Evolutionary conservation across 148 eudicot genomes (phyloP).

Genomic region (Dysphania ambrosioides): DNA sequence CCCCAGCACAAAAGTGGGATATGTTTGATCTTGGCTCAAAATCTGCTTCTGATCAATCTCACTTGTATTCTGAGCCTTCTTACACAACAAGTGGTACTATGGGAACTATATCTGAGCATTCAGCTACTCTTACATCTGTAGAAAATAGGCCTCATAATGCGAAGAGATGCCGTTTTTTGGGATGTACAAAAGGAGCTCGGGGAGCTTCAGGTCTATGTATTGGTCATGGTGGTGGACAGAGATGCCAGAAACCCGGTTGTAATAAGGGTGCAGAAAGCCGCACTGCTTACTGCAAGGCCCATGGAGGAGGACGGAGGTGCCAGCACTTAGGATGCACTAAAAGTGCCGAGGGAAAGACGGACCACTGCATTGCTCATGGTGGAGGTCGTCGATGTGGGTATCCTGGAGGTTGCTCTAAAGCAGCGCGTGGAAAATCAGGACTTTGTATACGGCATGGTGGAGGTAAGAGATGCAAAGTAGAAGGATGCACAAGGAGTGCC

Average conservation of each 20-base stretch:
- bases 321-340: slow-evolving; percentile 84
- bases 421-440: slow-evolving; percentile 94
- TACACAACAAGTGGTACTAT: slow-evolving; percentile 45
- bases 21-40: slow-evolving; percentile 27
- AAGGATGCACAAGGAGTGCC: slow-evolving; percentile 79
- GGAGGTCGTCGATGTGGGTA: slow-evolving; percentile 78
- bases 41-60: slow-evolving; percentile 38
- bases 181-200: slow-evolving; percentile 87
- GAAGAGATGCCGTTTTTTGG: slow-evolving; percentile 59
- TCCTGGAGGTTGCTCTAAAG: slow-evolving; percentile 70
- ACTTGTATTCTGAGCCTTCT: slow-evolving; percentile 64
- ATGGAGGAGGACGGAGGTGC: slow-evolving; percentile 94
- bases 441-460: slow-evolving; percentile 93
- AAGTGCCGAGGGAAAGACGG: slow-evolving; percentile 92
- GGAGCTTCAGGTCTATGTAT: slow-evolving; percentile 90
- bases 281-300: slow-evolving; percentile 88
- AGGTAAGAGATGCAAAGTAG: slow-evolving; percentile 82
- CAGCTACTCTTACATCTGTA: slow-evolving; percentile 34
- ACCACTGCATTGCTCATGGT: slow-evolving; percentile 87
- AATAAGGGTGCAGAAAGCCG: slow-evolving; percentile 89
- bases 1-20: slow-evolving; percentile 32
- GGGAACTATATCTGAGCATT: slow-evolving; percentile 47
- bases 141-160: slow-evolving; percentile 42
- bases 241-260: slow-evolving; percentile 91
- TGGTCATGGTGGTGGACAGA: slow-evolving; percentile 89